Evolutionary conservation across 495 filamentous ascomycete species (phyloP), one percentile per base, ranked within the genome.

Genomic region (Xylaria intraflava): DNA sequence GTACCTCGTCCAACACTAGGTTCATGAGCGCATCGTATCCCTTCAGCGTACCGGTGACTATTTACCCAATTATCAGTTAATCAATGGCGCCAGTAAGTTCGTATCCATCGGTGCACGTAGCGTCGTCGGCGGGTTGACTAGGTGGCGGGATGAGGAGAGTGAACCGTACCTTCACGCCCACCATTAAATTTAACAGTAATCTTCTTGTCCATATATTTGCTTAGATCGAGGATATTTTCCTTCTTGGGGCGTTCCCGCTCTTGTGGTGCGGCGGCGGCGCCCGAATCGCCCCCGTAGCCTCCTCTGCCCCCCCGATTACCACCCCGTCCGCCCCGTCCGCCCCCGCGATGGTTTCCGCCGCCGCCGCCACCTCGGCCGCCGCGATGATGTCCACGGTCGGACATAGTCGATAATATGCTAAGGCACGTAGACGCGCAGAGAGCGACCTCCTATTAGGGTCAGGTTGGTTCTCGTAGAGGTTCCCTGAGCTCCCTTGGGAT

Each of bases 21-120:
- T 97, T 98, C 92, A 97, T 96, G 31, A 98, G 76, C 60, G 92
- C 90, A 62, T 98, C 93, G 61, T 89, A 96, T 43, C 93, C 93
- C 65, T 97, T 98, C 9, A 98, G 79, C 5, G 80, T 86, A 43
- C 93, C 93, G 10, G 80, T 83, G 9, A 96, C 93, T 96, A 65
- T 51, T 53, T 27, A 11, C 22, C n/a, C 7, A 16, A 46, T 30
- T n/a, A 10, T 23, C 26, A 33, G 36, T 39, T 11, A 27, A 26
- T 12, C 10, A 24, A 19, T 20, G 53, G 38, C 46, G 40, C 22
- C 22, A n/a, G 12, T 46, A 33, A 4, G 26, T 10, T 33, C 14
- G 24, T 39, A 49, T 11, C 31, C 10, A 12, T 20, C 8, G 41
- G 20, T 22, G 22, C 27, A 40, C 30, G 31, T 35, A 11, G 10